Conservation (phyloP, 345 rosid genomes). For the Euphorbia pulcherrima region DNA sequence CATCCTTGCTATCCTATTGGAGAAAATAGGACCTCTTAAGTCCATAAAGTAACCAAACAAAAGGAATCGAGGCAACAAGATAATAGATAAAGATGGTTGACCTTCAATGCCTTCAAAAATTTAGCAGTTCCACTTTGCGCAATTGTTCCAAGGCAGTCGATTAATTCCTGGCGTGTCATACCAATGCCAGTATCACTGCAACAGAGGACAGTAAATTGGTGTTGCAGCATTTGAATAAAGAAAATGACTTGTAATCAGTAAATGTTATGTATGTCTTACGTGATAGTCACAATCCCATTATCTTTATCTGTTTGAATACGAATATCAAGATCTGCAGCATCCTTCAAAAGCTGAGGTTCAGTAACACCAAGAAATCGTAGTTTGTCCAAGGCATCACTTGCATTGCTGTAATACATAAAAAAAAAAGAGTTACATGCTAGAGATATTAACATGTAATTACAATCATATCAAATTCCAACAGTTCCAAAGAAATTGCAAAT, state of each 20-base stretch:
- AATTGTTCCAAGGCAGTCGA: slow-evolving; percentile 99
- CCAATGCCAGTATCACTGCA: slow-evolving; percentile 96
- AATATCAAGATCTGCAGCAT: slow-evolving; percentile 84
- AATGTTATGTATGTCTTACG: too few species aligned
- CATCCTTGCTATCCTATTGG: slow-evolving; percentile 77
- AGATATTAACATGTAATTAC: too few species aligned
- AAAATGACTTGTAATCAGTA: too few species aligned
- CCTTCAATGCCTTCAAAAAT: slow-evolving; percentile 91
- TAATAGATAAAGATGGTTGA: too few species aligned
- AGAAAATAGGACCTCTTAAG: too few species aligned
- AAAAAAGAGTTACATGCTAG: slow-evolving; percentile 22
- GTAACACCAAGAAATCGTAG: slow-evolving; percentile 91
- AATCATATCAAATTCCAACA: too few species aligned
- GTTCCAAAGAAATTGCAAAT: too few species aligned
- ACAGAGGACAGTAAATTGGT: slow-evolving; percentile 1
- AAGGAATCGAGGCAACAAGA: too few species aligned
- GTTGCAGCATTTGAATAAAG: not conserved
- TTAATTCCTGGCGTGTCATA: slow-evolving; percentile 92
- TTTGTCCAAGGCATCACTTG: slow-evolving; percentile 98
- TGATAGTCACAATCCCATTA: slow-evolving; percentile 78
- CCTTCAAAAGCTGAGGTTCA: slow-evolving; percentile 84
- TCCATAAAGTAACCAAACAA: too few species aligned
- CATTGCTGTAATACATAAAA: slow-evolving; percentile 56
- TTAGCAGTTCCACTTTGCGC: slow-evolving; percentile 99
- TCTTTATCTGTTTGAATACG: slow-evolving; percentile 85